Conservation (phyloP, 805 yeast genomes). For the Metschnikowia bowlesiae region DNA sequence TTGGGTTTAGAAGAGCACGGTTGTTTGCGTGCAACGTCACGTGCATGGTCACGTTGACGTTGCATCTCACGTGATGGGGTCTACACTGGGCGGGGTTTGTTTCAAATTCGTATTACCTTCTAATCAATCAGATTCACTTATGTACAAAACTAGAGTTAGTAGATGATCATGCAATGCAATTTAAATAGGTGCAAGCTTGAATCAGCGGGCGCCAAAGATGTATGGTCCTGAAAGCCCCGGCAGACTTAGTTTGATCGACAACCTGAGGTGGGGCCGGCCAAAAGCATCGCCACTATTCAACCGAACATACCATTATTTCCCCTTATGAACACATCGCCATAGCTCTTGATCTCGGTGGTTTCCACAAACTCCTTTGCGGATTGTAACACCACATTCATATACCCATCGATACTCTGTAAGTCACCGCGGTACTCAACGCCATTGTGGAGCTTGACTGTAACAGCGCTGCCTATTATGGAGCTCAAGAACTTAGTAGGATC, state of each 20-base stretch:
- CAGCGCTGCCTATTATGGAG: constrained; percentile 73
- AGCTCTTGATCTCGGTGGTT: constrained; percentile 43
- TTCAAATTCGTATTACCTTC: background rate
- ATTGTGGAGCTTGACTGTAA: constrained; percentile 77
- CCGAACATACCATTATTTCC: constrained; percentile 72
- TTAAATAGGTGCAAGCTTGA: no score
- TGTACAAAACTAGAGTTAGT: constrained; percentile 40
- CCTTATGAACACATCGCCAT: constrained; percentile 80
- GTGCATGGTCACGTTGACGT: background rate
- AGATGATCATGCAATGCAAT: background rate
- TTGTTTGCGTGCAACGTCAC: background rate
- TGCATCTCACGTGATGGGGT: background rate
- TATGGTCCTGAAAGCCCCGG: no score
- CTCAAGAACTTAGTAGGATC: constrained; percentile 78
- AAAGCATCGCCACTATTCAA: no score
- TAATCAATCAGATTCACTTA: constrained; percentile 28
- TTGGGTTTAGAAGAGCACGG: no score
- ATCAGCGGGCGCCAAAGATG: no score
- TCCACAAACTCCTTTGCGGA: constrained; percentile 63
- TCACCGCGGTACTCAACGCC: constrained; percentile 73
- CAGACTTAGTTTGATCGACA: no score
- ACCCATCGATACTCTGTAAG: constrained; percentile 87
- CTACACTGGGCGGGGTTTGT: background rate
- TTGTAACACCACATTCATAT: constrained; percentile 89
- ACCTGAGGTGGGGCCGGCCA: no score